phyloP scores from a whole-genome alignment of 2,329 filamentous ascomycete genomes.

The Biscogniauxia sp. region DNA sequence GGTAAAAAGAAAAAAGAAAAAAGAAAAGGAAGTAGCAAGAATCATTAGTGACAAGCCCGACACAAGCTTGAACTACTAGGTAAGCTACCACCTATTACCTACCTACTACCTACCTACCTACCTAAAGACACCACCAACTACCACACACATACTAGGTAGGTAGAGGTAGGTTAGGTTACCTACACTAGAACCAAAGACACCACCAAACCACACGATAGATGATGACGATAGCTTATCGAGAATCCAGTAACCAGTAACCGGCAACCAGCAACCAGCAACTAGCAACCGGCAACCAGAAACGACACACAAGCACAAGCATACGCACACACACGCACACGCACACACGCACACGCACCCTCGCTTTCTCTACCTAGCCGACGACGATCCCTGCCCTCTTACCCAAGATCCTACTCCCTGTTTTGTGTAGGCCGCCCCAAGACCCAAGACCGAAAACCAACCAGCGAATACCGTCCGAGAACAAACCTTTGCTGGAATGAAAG shows the following conservation, averaged over 20 bases:
- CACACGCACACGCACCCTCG: background rate
- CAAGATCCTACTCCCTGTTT: background rate
- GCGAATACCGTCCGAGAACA: background rate
- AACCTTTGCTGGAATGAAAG: conserved; percentile 22
- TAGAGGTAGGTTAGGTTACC: no score
- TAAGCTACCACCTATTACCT: background rate
- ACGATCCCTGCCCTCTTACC: background rate
- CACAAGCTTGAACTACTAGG: no score
- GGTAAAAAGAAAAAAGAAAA: no score
- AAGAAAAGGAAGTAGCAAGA: no score
- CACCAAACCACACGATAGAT: no score
- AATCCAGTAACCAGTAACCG: no score
- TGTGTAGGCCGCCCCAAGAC: background rate
- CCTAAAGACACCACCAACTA: background rate
- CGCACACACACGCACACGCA: background rate
- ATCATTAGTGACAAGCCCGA: no score
- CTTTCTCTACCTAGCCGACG: background rate
- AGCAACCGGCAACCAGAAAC: no score
- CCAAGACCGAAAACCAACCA: background rate
- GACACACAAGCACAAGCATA: background rate
- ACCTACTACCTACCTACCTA: background rate
- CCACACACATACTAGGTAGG: no score
- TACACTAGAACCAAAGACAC: no score
- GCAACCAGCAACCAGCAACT: no score
- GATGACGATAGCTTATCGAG: no score